These are phyloP conservation scores for Skeletonema costatum DNA, from an alignment of 108 stramenopile genomes.

Conservation along the genomic window DNA sequence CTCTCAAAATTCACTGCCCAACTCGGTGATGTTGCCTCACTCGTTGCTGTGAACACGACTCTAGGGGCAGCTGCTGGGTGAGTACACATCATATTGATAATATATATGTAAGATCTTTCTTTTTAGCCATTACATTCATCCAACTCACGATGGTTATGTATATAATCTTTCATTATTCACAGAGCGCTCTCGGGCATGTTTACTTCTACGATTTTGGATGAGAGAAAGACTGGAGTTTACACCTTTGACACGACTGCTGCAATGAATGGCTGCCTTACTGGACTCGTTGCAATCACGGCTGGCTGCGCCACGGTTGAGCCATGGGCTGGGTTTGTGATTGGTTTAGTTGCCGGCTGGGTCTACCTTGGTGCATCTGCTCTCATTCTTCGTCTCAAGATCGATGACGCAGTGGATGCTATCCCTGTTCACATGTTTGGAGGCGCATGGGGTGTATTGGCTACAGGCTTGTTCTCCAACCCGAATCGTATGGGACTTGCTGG, in stretches of 20 bases:
- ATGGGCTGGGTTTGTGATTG: slow-evolving; percentile 81
- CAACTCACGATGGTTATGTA: too few species aligned
- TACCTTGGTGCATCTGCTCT: slow-evolving; percentile 50
- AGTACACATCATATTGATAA: not conserved
- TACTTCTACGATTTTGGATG: slow-evolving; percentile 52
- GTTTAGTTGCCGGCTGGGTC: slow-evolving; percentile 62
- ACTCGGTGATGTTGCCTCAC: slow-evolving; percentile 57
- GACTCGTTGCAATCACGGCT: slow-evolving; percentile 78
- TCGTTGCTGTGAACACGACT: slow-evolving; percentile 81
- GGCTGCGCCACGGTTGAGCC: slow-evolving; percentile 68
- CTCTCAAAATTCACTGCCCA: slow-evolving; percentile 49
- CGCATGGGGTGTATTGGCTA: slow-evolving; percentile 82
- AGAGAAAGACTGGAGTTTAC: slow-evolving; percentile 38
- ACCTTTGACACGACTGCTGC: slow-evolving; percentile 59
- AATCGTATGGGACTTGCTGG: slow-evolving; percentile 17
- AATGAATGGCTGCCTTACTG: slow-evolving; percentile 64
- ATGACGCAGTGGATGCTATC: slow-evolving; percentile 73
- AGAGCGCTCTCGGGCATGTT: slow-evolving; percentile 72
- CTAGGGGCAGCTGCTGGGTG: slow-evolving; percentile 17
- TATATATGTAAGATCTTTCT: not conserved
- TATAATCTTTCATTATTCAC: slow-evolving; percentile 3
- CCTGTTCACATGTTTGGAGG: slow-evolving; percentile 83
- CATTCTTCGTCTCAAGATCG: slow-evolving; percentile 55
- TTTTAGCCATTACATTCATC: not conserved
- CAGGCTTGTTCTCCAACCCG: slow-evolving; percentile 46